Conservation (phyloP, 768 basidiomycete genomes). For the Hirschioporus abietinus region DNA sequence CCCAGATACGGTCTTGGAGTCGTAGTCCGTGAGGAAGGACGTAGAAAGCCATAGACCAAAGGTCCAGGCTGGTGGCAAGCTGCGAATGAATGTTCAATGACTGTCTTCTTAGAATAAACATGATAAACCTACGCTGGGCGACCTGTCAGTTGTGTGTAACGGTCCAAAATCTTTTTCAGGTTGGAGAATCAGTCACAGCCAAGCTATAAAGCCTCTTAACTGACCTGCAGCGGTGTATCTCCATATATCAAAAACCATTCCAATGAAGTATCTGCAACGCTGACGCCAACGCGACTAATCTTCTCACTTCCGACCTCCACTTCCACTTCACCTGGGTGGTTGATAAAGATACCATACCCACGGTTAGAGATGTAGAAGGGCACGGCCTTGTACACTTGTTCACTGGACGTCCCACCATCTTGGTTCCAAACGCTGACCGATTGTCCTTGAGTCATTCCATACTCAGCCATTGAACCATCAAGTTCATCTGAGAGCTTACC, state of each 20-base stretch:
- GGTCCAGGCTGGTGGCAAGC: constrained; percentile 65
- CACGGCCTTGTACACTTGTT: constrained; percentile 62
- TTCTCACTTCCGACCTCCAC: constrained; percentile 67
- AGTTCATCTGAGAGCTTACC: constrained; percentile 37
- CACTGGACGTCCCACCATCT: constrained; percentile 69
- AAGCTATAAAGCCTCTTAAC: constrained; percentile 13
- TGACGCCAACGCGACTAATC: constrained; percentile 57
- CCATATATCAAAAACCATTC: constrained; percentile 74
- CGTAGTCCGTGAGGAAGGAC: constrained; percentile 69
- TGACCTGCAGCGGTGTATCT: constrained; percentile 55
- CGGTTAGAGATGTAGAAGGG: constrained; percentile 68
- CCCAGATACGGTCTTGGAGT: constrained; percentile 58
- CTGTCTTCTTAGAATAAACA: constrained; percentile 18
- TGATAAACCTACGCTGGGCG: constrained; percentile 43
- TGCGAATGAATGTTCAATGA: constrained; percentile 26
- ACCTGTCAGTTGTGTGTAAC: constrained; percentile 57
- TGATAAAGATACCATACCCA: constrained; percentile 73
- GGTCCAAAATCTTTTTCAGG: constrained; percentile 44
- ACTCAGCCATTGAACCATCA: constrained; percentile 15
- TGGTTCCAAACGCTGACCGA: constrained; percentile 64
- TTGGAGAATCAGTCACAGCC: not conserved
- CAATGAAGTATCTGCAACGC: constrained; percentile 54
- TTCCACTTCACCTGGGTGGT: constrained; percentile 72
- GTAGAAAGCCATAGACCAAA: constrained; percentile 78
- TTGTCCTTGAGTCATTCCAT: constrained; percentile 35